Percentiles rank a stretch among this genome's conserved stretches.
These are phyloP conservation scores for Rickenella mellea DNA, from an alignment of 768 basidiomycete genomes.

Conservation along the genomic window DNA sequence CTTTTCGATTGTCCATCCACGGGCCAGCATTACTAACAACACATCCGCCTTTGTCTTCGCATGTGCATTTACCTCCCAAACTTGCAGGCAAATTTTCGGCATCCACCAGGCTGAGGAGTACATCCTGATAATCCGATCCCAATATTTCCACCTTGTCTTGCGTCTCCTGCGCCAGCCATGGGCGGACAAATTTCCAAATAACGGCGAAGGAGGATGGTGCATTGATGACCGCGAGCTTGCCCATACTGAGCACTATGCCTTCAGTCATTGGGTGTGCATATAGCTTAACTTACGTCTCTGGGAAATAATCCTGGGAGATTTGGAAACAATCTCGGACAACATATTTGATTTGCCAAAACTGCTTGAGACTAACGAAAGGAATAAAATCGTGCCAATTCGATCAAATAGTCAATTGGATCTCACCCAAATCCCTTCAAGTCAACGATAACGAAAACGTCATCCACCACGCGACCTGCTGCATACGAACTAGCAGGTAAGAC, in stretches of 20 bases:
- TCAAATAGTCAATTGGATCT: slow-evolving; percentile 9
- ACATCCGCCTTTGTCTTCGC: slow-evolving; percentile 47
- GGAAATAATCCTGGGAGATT: slow-evolving; percentile 71
- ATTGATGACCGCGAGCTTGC: slow-evolving; percentile 60
- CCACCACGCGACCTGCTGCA: slow-evolving; percentile 41
- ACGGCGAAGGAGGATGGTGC: slow-evolving; percentile 64
- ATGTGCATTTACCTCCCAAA: slow-evolving; percentile 61
- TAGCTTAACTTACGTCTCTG: slow-evolving; percentile 50
- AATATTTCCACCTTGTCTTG: slow-evolving; percentile 57
- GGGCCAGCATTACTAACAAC: slow-evolving; percentile 56
- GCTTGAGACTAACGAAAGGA: slow-evolving; percentile 34
- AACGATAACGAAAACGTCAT: slow-evolving; percentile 51
- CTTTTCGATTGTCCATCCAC: slow-evolving; percentile 49
- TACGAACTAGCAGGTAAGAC: slow-evolving; percentile 56
- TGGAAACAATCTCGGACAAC: slow-evolving; percentile 57
- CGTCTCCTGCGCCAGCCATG: slow-evolving; percentile 69
- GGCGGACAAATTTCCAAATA: slow-evolving; percentile 62
- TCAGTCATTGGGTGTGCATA: not conserved
- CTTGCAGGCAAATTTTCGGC: slow-evolving; percentile 50
- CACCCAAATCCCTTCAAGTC: slow-evolving; percentile 67
- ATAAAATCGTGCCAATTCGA: not conserved
- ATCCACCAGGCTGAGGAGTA: slow-evolving; percentile 50
- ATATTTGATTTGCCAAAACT: slow-evolving; percentile 72
- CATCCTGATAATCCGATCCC: slow-evolving; percentile 47
- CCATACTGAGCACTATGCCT: slow-evolving; percentile 40